Evolutionary conservation across 2,329 filamentous ascomycete species (phyloP).

Genomic region (Septoria petroselini): DNA sequence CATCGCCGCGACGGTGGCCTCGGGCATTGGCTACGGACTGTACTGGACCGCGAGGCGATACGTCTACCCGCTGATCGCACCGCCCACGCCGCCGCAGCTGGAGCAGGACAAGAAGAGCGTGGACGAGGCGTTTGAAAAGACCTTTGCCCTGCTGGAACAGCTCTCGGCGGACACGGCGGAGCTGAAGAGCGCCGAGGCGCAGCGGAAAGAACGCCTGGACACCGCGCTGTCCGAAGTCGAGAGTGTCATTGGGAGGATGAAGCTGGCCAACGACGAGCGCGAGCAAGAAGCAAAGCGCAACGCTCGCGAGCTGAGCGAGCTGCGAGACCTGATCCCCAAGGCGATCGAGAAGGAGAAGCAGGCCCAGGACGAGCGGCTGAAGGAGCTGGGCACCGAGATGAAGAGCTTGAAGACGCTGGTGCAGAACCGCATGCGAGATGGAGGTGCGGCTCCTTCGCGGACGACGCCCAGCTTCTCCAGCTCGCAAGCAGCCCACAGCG

Average conservation of each 20-base stretch:
- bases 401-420: constrained; percentile 90
- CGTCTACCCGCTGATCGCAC: constrained; percentile 82
- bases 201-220: constrained; percentile 80
- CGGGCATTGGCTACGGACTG: constrained; percentile 82
- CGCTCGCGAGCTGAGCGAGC: constrained; percentile 75
- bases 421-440: constrained; percentile 54
- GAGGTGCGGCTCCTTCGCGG: constrained; percentile 20
- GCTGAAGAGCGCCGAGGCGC: constrained; percentile 81
- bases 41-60: constrained; percentile 92
- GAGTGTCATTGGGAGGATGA: constrained; percentile 74
- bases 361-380: constrained; percentile 72
- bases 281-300: constrained; percentile 86
- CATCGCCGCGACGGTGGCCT: constrained; percentile 95
- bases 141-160: constrained; percentile 88
- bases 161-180: constrained; percentile 83
- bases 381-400: constrained; percentile 81
- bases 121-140: constrained; percentile 88
- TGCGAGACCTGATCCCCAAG: constrained; percentile 83
- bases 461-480: constrained; percentile 27
- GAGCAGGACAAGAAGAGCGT: constrained; percentile 92
- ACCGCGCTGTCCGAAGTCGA: constrained; percentile 79
- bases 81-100: constrained; percentile 87
- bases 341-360: constrained; percentile 87
- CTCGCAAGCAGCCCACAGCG: constrained; percentile 12
- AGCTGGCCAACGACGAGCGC: constrained; percentile 72